Evolutionary conservation across 345 rosid genomes (phyloP), one percentile per base, ranked within the genome.

Genomic region (Kandelia obovata): DNA sequence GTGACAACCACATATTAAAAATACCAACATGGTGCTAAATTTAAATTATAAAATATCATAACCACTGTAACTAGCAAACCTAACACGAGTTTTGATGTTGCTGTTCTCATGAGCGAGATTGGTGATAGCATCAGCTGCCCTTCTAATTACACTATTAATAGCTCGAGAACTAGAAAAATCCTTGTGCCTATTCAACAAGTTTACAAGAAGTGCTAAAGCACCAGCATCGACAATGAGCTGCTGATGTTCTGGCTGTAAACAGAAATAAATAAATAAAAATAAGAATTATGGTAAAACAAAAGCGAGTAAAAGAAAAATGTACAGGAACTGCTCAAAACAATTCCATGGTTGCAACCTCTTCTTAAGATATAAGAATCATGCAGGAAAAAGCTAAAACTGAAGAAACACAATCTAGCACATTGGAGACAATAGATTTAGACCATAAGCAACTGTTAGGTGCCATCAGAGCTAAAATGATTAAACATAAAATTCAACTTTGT

Each of bases 91-190:
- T 83, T 95, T 95, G 70, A 95, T 95, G 79, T 82, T 89, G 85
- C 94, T 92, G 68, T 95, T 95, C 81, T 95, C 98, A 51, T 95
- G 98, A 79, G 98, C 99, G 68, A 95, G 97, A 78, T 95, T 95
- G 68, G 98, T 95, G 75, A 95, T 86, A 62, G 99, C 98, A 89
- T 95, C 99, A 30, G 99, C 97, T 0, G 99, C 96, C 82, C 99
- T 79, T 83, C 98, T 88, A 77, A 90, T 84, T 66, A 92, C 93
- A 82, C 99, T 89, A 74, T 81, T 86, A 53, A 87, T 90, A 63
- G 97, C 88, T 61, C 96, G 93, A 64, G 92, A 82, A 57, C 69
- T 61, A 74, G 86, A 77, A 66, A 84, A 79, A 53, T 86, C 88
- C 79, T 75, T 89, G 71, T 83, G 84, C 70, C 96, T 84, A 83